Evolutionary conservation across 768 basidiomycete genomes (phyloP), one percentile per base, ranked within the genome.

Genomic region (Leccinellum albellum): DNA sequence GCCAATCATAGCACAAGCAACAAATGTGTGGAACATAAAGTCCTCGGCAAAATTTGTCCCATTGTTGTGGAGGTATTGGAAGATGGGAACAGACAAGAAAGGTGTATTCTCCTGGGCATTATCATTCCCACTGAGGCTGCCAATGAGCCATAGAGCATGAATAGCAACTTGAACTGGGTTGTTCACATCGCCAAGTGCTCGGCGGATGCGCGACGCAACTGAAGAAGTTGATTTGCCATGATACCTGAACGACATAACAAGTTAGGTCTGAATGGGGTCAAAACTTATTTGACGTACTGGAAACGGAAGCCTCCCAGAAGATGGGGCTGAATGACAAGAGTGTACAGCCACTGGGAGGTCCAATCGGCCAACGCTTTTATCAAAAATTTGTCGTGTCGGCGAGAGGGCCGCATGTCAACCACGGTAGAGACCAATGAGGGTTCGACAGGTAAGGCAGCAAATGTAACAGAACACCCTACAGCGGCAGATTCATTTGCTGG

Each of bases 1-100:
- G 6, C 67, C 59, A 50, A 74, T 64, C 69, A 76, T 74, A 24
- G 75, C 71, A 51, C 70, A 76, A 23, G 59, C 44, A 37, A 74
- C 59, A 48, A 74, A 76, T 15, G 66, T 59, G 28, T 65, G 71
- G 53, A 74, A 61, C 72, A 76, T 64, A 44, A 74, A 72, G 13
- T 74, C 73, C 51, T 74, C 73, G 13, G 60, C 64, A 33, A 63
- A 48, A 26, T 57, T 58, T 8, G 64, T 54, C 20, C 74, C 70
- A 29, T 67, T 66, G 49, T 64, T 60, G 50, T 64, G 61, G 26
- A 76, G 61, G 57, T 65, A 68, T 51, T 65, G 66, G 28, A 75
- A 70, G 32, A 70, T 58, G 23, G 70, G 66, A 23, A 70, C 26
- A 5, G 68, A 66, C 31, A 68, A 55, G 54, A 76, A 74, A 54